These are phyloP conservation scores for Rubroboletus satanas DNA, from an alignment of 768 basidiomycete genomes.

Conservation along the genomic window DNA sequence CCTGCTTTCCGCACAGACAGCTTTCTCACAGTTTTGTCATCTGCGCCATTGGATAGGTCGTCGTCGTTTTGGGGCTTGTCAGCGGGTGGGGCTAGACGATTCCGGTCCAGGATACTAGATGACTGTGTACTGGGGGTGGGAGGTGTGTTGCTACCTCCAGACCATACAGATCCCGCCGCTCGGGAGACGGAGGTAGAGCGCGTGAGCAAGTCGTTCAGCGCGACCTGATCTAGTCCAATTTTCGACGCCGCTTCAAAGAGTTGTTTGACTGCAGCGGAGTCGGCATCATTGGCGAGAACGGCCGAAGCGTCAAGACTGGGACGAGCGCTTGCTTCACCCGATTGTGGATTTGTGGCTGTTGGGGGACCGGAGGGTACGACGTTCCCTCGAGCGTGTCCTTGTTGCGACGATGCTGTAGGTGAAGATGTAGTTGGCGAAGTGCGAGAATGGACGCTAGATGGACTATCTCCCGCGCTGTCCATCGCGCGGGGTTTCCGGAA, in stretches of 20 bases:
- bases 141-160: slow-evolving; percentile 23
- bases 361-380: slow-evolving; percentile 24
- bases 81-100: slow-evolving; percentile 14
- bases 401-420: slow-evolving; percentile 32
- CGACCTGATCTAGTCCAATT: slow-evolving; percentile 70
- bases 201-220: slow-evolving; percentile 63
- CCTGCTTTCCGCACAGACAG: slow-evolving; percentile 20
- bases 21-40: slow-evolving; percentile 29
- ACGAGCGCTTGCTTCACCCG: slow-evolving; percentile 17
- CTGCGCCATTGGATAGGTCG: slow-evolving; percentile 29
- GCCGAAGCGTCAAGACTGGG: slow-evolving; percentile 25
- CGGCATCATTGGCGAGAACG: slow-evolving; percentile 28
- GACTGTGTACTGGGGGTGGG: slow-evolving; percentile 24
- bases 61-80: slow-evolving; percentile 30
- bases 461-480: slow-evolving; percentile 27
- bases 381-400: slow-evolving; percentile 32
- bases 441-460: slow-evolving; percentile 30
- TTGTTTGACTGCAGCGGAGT: slow-evolving; percentile 60
- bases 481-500: slow-evolving; percentile 46
- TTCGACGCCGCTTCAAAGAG: slow-evolving; percentile 72
- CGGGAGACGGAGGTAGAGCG: slow-evolving; percentile 68
- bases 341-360: background rate
- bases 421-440: slow-evolving; percentile 35
- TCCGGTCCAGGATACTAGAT: slow-evolving; percentile 10
- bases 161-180: slow-evolving; percentile 41